Base-by-base conservation (phyloP, 192 early-diverging fungal genomes). In the Coemansia sp. region DNA sequence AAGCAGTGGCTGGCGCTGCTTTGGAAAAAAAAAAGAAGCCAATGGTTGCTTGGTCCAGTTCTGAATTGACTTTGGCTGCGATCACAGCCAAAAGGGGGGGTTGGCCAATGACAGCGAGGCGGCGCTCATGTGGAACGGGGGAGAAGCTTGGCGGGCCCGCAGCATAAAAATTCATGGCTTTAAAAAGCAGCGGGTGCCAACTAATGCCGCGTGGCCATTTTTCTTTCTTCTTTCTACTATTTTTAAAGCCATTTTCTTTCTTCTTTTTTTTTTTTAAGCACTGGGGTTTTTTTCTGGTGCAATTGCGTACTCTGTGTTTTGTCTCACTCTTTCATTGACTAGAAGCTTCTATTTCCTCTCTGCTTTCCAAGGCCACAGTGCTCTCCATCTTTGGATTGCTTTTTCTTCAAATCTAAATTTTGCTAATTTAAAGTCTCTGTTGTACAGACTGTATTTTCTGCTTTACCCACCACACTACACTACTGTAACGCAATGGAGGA, bases 401-500 rank as follows among this genome's bases (percentile, higher is more conserved):
- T 40, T 40, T 19, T 50, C 12, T 47, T 35, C 54, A 30, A 37
- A 48, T 59, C 47, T 48, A 26, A 26, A 26, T 26, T 26, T 26
- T 26, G 23, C 23, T 26, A 26, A 26, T 26, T 26, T 4, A 26
- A 26, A 28, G 12, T n/a, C 46, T 48, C 20, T 41, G 61, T 18
- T 56, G 23, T 16, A 36, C 23, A 13, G 19, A 5, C 23, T 49
- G 47, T 28, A 13, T 28, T 23, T 21, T 26, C 10, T 20, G n/a
- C 30, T 12, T 15, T 26, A 6, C 26, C 10, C 26, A n/a, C 20
- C 21, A 48, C 46, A 48, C 21, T 6, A 6, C 26, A 13, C 12
- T 26, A 26, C 23, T 26, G 23, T 4, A 26, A 26, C 31, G 44
- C 28, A 60, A 88, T 88, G 88, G 88, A 88, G 60, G 80, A 87